phyloP scores from a whole-genome alignment of 495 filamentous ascomycete species.

The Hapsidospora chrysogenum region DNA sequence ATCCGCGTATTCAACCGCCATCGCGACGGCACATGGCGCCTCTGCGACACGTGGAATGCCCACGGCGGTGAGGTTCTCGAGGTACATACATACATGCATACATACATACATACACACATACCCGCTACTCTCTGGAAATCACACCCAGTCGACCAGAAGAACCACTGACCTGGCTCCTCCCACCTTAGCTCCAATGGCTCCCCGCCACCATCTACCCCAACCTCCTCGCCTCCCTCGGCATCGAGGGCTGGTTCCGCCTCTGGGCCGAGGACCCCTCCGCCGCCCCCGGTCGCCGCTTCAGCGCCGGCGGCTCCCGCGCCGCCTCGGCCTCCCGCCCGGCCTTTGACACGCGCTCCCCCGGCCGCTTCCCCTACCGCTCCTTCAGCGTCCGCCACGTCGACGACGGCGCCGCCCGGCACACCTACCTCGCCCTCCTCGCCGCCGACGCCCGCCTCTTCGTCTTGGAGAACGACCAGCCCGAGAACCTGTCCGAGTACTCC shows the following conservation, averaged over 20 bases:
- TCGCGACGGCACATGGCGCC: conserved; percentile 57
- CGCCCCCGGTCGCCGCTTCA: conserved; percentile 63
- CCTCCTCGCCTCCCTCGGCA: conserved; percentile 48
- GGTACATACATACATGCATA: conserved; percentile 45
- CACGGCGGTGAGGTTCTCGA: conserved; percentile 86
- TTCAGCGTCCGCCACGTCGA: conserved; percentile 65
- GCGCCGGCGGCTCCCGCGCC: conserved; percentile 12
- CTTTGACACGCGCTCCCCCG: conserved; percentile 27
- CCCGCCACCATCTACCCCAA: conserved; percentile 39
- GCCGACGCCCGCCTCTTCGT: conserved; percentile 64
- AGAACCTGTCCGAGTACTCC: conserved; percentile 61
- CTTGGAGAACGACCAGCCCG: conserved; percentile 75
- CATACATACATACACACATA: background rate
- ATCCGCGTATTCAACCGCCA: conserved; percentile 81
- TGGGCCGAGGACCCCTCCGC: conserved; percentile 80
- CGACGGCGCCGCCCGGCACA: conserved; percentile 42
- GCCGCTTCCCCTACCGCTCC: conserved; percentile 38
- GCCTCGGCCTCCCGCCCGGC: conserved; percentile 11
- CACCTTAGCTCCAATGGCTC: conserved; percentile 57
- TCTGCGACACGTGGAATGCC: conserved; percentile 77
- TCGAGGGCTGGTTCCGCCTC: conserved; percentile 73
- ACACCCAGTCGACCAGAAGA: background rate
- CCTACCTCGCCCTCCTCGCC: conserved; percentile 70
- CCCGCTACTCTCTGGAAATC: background rate
- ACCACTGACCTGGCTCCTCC: conserved; percentile 1